Percentiles rank a stretch among this genome's conserved stretches.
Conservation (phyloP, 176 grass and related monocot species). For the Eragrostis nindensis region DNA sequence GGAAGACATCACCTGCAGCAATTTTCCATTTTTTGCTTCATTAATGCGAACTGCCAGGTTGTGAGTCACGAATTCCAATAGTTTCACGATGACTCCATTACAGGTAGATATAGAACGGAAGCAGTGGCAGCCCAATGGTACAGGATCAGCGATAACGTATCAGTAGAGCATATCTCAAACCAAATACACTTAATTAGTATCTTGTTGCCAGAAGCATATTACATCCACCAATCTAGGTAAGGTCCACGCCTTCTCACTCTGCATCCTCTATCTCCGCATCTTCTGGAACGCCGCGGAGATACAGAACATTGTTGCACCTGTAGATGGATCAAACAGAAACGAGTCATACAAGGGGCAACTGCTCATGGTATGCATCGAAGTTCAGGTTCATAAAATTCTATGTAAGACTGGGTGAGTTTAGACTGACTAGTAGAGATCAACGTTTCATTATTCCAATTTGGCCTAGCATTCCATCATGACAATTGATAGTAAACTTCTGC, state of each 20-base stretch:
- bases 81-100: neutral
- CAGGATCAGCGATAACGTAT: neutral
- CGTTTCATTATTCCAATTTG: neutral
- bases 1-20: neutral
- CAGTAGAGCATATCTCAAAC: neutral
- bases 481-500: constrained; percentile 2
- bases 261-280: constrained; percentile 84
- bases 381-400: neutral
- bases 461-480: neutral
- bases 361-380: neutral
- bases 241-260: constrained; percentile 32
- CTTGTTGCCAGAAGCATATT: constrained; percentile 16
- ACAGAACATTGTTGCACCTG: constrained; percentile 81
- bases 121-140: neutral
- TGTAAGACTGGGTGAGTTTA: neutral
- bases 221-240: constrained; percentile 23
- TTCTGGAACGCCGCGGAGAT: constrained; percentile 64
- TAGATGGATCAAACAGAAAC: constrained; percentile 18
- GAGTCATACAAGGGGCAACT: neutral
- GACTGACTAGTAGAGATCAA: neutral
- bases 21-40: neutral
- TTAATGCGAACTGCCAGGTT: neutral
- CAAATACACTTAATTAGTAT: neutral
- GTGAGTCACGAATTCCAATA: neutral
- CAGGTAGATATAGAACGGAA: neutral